phyloP scores from a whole-genome alignment of 1,284 basidiomycete species.

The Moniliella sp. region DNA sequence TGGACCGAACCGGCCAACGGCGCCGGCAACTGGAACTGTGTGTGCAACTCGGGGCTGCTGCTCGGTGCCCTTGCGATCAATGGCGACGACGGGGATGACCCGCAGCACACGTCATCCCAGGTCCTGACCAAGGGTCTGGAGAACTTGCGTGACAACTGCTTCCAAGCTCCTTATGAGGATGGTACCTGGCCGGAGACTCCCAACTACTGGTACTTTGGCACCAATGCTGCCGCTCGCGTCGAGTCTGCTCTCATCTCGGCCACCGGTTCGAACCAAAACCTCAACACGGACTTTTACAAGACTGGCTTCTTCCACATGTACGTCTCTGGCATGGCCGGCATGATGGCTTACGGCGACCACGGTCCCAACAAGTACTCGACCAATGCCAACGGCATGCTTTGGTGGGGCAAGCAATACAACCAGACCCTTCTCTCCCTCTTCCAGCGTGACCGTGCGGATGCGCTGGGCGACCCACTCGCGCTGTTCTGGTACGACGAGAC shows the following conservation, averaged over 20 bases:
- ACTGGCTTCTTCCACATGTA: slow-evolving; percentile 83
- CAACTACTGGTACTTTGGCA: slow-evolving; percentile 46
- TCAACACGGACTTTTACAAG: slow-evolving; percentile 47
- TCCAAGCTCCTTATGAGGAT: slow-evolving; percentile 43
- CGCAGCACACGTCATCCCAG: slow-evolving; percentile 4
- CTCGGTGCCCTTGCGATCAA: slow-evolving; percentile 73
- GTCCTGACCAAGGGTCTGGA: slow-evolving; percentile 50
- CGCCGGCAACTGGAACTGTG: slow-evolving; percentile 86
- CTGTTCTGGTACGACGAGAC: slow-evolving; percentile 94
- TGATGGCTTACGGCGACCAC: slow-evolving; percentile 78
- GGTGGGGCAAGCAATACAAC: slow-evolving; percentile 14
- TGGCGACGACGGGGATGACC: slow-evolving; percentile 25
- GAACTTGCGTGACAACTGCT: slow-evolving; percentile 63
- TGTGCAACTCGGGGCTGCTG: slow-evolving; percentile 75
- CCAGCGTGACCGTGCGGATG: slow-evolving; percentile 66
- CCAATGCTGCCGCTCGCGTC: slow-evolving; percentile 80
- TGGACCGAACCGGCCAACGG: slow-evolving; percentile 35
- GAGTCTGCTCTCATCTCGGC: slow-evolving; percentile 59
- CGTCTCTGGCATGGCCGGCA: slow-evolving; percentile 56
- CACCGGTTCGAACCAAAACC: slow-evolving; percentile 57
- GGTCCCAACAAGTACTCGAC: slow-evolving; percentile 80
- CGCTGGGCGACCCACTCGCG: slow-evolving; percentile 66
- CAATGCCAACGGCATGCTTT: slow-evolving; percentile 25
- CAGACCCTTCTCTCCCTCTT: slow-evolving; percentile 55
- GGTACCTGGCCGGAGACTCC: slow-evolving; percentile 88